These are phyloP conservation scores for Punctularia strigosozonata DNA, from an alignment of 768 basidiomycete genomes.

Conservation along the genomic window DNA sequence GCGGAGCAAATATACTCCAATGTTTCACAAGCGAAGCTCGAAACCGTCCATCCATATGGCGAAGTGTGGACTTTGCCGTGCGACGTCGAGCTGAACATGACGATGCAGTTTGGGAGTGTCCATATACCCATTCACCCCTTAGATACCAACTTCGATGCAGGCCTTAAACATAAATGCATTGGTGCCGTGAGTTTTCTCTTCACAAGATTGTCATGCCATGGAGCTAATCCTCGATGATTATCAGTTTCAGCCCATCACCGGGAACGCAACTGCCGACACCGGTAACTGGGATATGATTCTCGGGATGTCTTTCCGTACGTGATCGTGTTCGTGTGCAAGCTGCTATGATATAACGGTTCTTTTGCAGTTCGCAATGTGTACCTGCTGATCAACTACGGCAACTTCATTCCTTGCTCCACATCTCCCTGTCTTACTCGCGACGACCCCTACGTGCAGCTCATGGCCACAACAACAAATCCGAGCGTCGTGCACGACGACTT, in stretches of 20 bases:
- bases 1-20: conserved; percentile 22
- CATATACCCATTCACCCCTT: conserved; percentile 22
- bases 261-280: conserved; percentile 5
- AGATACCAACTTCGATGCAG: conserved; percentile 17
- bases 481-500: too few relatives aligned
- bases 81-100: conserved; percentile 19
- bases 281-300: conserved; percentile 20
- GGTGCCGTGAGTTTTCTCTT: conserved; percentile 14
- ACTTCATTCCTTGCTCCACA: too few relatives aligned
- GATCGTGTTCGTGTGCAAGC: not conserved
- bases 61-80: conserved; percentile 22
- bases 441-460: too few relatives aligned
- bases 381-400: conserved; percentile 23
- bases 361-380: conserved; percentile 25
- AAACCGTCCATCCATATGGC: conserved; percentile 8
- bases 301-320: conserved; percentile 25
- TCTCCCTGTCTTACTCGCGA: too few relatives aligned
- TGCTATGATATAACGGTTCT: conserved; percentile 1
- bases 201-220: not conserved
- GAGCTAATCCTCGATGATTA: not conserved
- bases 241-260: conserved; percentile 21
- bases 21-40: conserved; percentile 17
- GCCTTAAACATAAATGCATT: conserved; percentile 18
- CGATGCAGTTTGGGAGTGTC: conserved; percentile 20
- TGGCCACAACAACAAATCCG: too few relatives aligned